These are phyloP conservation scores for Ogataea thermomethanolica DNA, from an alignment of 805 yeast species.

Conservation along the genomic window DNA sequence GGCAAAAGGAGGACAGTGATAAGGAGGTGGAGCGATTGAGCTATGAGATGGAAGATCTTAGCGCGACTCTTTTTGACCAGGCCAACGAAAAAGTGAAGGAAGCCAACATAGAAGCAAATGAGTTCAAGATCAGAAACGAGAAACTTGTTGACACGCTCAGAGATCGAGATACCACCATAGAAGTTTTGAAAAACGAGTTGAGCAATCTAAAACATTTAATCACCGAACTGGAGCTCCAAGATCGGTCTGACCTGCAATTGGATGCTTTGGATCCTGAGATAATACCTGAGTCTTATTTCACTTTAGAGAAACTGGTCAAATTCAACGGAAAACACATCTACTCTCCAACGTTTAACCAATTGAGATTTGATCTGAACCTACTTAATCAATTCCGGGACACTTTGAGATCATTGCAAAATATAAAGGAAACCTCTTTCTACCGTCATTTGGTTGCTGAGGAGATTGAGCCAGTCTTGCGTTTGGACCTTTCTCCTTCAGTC, in stretches of 20 bases:
- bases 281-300: constrained; percentile 19
- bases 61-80: constrained; percentile 74
- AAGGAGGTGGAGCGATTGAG: constrained; percentile 57
- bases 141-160: constrained; percentile 50
- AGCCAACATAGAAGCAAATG: constrained; percentile 66
- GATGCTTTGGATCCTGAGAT: constrained; percentile 1
- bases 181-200: constrained; percentile 63
- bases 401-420: constrained; percentile 24
- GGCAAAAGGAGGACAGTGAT: constrained; percentile 48
- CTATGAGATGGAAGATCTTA: constrained; percentile 74
- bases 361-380: constrained; percentile 42
- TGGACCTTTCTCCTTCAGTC: constrained; percentile 62
- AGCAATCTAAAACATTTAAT: constrained; percentile 59
- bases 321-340: constrained; percentile 28
- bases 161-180: constrained; percentile 69
- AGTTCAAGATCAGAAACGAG: constrained; percentile 54
- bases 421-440: constrained; percentile 56
- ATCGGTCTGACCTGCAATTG: neutral
- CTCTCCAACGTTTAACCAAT: constrained; percentile 31
- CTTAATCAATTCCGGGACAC: constrained; percentile 45
- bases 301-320: constrained; percentile 13
- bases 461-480: constrained; percentile 65
- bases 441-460: constrained; percentile 70
- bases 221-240: constrained; percentile 47
- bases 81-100: constrained; percentile 83